phyloP scores from a whole-genome alignment of 1,284 basidiomycete species.

The Trichosporon sp. region DNA sequence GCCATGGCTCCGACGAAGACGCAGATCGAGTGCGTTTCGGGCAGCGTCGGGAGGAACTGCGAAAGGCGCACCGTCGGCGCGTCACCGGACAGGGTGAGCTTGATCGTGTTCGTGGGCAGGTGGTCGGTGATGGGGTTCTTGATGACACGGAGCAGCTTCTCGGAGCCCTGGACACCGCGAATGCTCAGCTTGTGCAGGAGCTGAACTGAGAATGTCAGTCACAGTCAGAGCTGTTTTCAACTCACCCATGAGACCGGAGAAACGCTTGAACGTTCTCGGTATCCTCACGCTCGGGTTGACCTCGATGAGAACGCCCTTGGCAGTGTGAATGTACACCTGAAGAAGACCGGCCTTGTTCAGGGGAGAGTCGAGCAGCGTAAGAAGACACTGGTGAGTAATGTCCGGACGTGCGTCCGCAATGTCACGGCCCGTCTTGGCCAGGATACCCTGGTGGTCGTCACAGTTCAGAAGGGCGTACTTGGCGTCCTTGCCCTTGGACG shows the following conservation, averaged over 20 bases:
- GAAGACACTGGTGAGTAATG: constrained; percentile 97
- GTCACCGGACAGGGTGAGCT: constrained; percentile 90
- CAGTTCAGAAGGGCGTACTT: constrained; percentile 98
- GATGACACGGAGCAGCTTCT: constrained; percentile 95
- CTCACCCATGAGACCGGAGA: constrained; percentile 96
- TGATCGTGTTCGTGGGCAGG: constrained; percentile 90
- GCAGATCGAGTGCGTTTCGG: constrained; percentile 81
- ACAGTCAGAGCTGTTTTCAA: constrained; percentile 7
- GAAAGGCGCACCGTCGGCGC: constrained; percentile 78
- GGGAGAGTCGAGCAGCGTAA: constrained; percentile 95
- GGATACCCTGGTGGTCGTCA: constrained; percentile 97
- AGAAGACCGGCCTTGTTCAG: constrained; percentile 95
- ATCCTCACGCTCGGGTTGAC: constrained; percentile 98
- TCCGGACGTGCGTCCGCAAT: constrained; percentile 97
- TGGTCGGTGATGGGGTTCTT: constrained; percentile 98
- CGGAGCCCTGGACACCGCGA: constrained; percentile 89
- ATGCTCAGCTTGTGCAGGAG: constrained; percentile 94
- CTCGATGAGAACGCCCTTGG: constrained; percentile 94
- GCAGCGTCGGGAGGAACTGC: constrained; percentile 73
- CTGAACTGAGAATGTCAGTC: constrained; percentile 64
- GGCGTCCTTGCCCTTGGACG: constrained; percentile 62
- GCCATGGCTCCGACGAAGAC: constrained; percentile 99
- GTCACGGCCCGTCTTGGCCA: constrained; percentile 95
- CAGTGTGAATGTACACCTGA: constrained; percentile 98
- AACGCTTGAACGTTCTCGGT: constrained; percentile 96